Percentiles rank a stretch among this genome's conserved stretches.
Conservation (phyloP, 2,329 filamentous ascomycete species). For the Epichloe bromicola region DNA sequence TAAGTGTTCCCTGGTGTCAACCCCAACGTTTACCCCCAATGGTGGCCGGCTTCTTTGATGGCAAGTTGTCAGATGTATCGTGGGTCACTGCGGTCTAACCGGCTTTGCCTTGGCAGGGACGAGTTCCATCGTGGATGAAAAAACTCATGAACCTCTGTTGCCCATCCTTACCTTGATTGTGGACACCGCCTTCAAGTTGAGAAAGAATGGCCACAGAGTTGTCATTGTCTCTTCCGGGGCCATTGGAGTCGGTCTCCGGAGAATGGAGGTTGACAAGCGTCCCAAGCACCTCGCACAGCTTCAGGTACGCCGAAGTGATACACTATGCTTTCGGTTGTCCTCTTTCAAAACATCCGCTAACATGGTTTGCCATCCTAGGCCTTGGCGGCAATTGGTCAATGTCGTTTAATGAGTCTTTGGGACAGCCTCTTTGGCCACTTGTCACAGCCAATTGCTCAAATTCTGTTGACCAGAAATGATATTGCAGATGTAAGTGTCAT, state of each 20-base stretch:
- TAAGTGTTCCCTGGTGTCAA: constrained; percentile 27
- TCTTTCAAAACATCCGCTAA: neutral
- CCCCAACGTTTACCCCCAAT: neutral
- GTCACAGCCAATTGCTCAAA: constrained; percentile 83
- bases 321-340: neutral
- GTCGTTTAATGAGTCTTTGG: constrained; percentile 89
- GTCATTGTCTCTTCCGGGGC: constrained; percentile 95
- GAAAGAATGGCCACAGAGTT: constrained; percentile 84
- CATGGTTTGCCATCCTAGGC: constrained; percentile 36
- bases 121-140: constrained; percentile 96
- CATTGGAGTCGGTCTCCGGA: constrained; percentile 81
- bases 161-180: constrained; percentile 87
- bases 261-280: constrained; percentile 77
- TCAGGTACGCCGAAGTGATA: constrained; percentile 40
- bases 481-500: constrained; percentile 66
- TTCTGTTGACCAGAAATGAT: constrained; percentile 86
- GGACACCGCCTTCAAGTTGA: constrained; percentile 78
- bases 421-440: constrained; percentile 83
- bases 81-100: neutral
- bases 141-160: constrained; percentile 82
- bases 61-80: neutral
- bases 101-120: constrained; percentile 49
- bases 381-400: constrained; percentile 90
- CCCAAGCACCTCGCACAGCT: constrained; percentile 84
- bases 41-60: neutral